These are phyloP conservation scores for Diaporthe sp. DNA, from an alignment of 2,329 filamentous ascomycete genomes.

Conservation along the genomic window DNA sequence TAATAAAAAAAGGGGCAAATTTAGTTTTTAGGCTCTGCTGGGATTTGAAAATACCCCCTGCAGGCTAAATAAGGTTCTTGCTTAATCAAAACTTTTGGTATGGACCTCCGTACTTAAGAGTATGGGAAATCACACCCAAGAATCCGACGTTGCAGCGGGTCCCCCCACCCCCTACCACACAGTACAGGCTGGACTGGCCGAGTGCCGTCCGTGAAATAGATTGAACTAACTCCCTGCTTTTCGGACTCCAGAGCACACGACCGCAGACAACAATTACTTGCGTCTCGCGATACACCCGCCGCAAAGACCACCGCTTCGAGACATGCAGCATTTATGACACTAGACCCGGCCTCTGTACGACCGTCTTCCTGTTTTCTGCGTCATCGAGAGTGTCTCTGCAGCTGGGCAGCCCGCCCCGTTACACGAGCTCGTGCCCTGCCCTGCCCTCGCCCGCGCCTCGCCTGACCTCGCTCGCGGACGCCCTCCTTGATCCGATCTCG, in stretches of 20 bases:
- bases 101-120: background rate
- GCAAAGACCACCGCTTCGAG: constrained; percentile 26
- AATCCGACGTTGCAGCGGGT: constrained; percentile 22
- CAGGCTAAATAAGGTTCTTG: no score
- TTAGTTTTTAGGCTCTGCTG: no score
- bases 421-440: constrained; percentile 35
- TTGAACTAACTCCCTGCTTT: background rate
- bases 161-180: constrained; percentile 23
- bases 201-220: background rate
- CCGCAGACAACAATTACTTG: constrained; percentile 13
- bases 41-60: no score
- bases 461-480: constrained; percentile 4
- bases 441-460: constrained; percentile 12
- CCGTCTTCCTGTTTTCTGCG: constrained; percentile 27
- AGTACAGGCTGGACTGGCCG: background rate
- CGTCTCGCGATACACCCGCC: constrained; percentile 35
- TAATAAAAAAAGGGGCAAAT: no score
- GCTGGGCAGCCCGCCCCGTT: constrained; percentile 29
- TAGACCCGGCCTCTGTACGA: constrained; percentile 31
- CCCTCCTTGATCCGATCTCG: constrained; percentile 34
- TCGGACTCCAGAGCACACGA: constrained; percentile 8
- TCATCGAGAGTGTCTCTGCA: constrained; percentile 36
- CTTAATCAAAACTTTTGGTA: no score
- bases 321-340: constrained; percentile 39
- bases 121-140: constrained; percentile 16